Evolutionary conservation across 2,329 filamentous ascomycete genomes (phyloP).

Genomic region (Bipolaris gigantea): DNA sequence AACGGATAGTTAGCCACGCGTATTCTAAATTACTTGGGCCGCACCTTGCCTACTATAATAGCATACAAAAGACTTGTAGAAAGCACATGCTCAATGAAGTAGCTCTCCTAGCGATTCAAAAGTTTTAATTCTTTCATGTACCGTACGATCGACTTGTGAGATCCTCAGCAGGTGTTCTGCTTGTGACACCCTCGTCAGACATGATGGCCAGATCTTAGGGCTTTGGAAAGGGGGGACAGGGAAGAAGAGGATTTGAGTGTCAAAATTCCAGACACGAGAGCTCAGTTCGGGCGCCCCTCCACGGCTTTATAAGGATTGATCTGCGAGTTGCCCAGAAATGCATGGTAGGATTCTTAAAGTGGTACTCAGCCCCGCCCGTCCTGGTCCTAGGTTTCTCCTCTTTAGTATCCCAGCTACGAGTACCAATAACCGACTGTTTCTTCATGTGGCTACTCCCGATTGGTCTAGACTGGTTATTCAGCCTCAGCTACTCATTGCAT

Average conservation of each 20-base stretch:
- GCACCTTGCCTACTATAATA: not conserved
- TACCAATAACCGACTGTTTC: not conserved
- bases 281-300: not conserved
- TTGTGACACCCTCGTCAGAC: constrained; percentile 26
- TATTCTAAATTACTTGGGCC: not conserved
- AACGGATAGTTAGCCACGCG: not conserved
- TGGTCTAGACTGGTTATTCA: not conserved
- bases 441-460: not conserved
- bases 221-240: too few species aligned
- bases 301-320: not conserved
- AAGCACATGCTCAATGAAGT: not conserved
- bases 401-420: not conserved
- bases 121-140: not conserved
- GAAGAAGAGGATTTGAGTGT: not conserved
- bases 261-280: not conserved
- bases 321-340: not conserved
- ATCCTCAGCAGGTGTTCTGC: constrained; percentile 19
- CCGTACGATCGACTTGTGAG: constrained; percentile 27
- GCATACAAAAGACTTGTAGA: not conserved
- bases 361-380: not conserved
- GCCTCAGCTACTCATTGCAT: not conserved
- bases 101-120: too few species aligned
- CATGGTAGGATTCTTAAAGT: too few species aligned
- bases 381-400: not conserved
- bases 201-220: constrained; percentile 9